Evolutionary conservation across 176 grass and related monocot species (phyloP), one percentile per base, ranked within the genome.

Genomic region (Saccharum officinarum): DNA sequence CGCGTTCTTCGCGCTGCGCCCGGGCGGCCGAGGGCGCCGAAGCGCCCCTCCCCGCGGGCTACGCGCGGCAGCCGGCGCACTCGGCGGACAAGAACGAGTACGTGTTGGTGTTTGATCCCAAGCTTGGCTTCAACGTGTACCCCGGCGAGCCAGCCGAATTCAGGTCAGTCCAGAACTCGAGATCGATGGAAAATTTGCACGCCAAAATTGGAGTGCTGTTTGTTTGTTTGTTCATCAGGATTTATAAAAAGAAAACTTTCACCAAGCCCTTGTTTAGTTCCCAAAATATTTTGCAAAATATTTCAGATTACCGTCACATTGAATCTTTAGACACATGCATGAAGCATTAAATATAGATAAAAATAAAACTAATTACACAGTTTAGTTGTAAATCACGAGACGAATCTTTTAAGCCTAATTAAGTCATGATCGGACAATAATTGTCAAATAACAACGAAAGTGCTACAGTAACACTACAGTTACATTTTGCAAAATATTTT

Each of bases 41-140:
- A 10, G 49, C 71, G 37, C 44, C 79, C 1, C 42, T 86, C 36
- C 67, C 88, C 10, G 57, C 45, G 7, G 88, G 88, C 15, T 90
- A 90, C 59, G 78, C 64, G 14, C 84, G 79, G 80, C 88, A 90
- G 26, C 79, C 79, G 18, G 67, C 67, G 59, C 57, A 87, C 54
- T 86, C 84, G 15, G 22, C 67, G 14, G 84, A 90, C 45, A 90
- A 87, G 84, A 87, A 87, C 60, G 84, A 90, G 59, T 87, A 87
- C 80, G 7, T 90, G 14, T 44, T 90, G 38, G 7, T 68, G 12
- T 79, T 86, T 7, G 30, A 60, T 13, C 80, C 89, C 7, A 34
- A 80, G 84, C 72, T 90, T 37, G 49, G 74, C n/a, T 26, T 75
- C 80, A 75, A 87, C 68, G 22, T 68, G 67, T 79, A 79, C 74